phyloP scores from a whole-genome alignment of 108 stramenopile genomes.

The Skeletonema potamos region DNA sequence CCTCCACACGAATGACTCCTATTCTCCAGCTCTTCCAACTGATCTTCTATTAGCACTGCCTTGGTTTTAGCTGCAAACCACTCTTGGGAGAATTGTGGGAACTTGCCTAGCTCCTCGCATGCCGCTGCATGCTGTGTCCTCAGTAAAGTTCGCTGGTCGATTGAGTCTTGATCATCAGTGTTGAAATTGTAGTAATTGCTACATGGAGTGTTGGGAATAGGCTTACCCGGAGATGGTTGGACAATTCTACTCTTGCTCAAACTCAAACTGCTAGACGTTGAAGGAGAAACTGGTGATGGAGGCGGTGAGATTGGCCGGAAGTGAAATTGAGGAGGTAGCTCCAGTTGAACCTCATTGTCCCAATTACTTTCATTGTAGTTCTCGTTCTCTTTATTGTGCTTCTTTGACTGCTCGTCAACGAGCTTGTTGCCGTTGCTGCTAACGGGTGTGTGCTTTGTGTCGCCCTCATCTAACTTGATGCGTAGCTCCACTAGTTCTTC shows the following conservation, averaged over 20 bases:
- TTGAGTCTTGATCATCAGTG: not conserved
- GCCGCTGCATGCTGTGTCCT: not conserved
- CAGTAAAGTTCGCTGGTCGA: not conserved
- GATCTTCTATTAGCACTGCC: not conserved
- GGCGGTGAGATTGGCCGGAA: not conserved
- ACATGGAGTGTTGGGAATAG: not conserved
- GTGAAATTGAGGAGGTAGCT: not conserved
- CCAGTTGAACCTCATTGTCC: not conserved
- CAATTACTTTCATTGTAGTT: not conserved
- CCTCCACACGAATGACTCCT: not conserved
- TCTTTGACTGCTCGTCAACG: not conserved
- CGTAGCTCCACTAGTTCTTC: constrained; percentile 17
- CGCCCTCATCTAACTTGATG: constrained; percentile 4
- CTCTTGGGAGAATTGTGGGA: constrained; percentile 13
- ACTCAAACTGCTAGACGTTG: not conserved
- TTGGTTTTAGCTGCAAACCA: constrained; percentile 21
- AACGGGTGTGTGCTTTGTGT: not conserved
- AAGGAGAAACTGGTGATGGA: not conserved
- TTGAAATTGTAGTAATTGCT: not conserved
- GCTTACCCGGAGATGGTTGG: not conserved
- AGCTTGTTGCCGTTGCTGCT: not conserved
- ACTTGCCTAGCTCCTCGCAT: not conserved
- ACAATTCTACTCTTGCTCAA: not conserved
- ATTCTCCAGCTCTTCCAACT: constrained; percentile 10
- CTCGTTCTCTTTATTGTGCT: not conserved